phyloP scores from a whole-genome alignment of 139 green algal genomes.

The Nannochloris sp. region DNA sequence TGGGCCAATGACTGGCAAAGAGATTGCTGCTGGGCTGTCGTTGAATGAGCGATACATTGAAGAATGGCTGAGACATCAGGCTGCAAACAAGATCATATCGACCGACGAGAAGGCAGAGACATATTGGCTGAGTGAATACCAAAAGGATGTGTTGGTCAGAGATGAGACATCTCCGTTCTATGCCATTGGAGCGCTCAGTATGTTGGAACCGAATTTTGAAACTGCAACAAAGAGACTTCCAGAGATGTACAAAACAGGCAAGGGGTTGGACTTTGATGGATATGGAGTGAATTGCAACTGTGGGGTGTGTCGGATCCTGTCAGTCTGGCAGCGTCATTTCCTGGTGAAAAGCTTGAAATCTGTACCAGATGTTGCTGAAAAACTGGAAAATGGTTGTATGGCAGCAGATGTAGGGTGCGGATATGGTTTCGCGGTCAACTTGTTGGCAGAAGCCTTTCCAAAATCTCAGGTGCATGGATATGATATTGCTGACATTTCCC shows the following conservation, averaged over 20 bases:
- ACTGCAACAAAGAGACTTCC: constrained; percentile 6
- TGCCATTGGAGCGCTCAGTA: background rate
- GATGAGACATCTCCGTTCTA: constrained; percentile 21
- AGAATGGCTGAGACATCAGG: constrained; percentile 25
- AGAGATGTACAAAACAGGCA: constrained; percentile 10
- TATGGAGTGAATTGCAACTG: constrained; percentile 10
- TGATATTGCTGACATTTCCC: constrained; percentile 17
- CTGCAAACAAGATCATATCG: constrained; percentile 8
- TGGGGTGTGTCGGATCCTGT: constrained; percentile 16
- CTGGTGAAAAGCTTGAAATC: constrained; percentile 11
- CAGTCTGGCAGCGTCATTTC: constrained; percentile 20
- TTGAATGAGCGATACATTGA: constrained; percentile 14
- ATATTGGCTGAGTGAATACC: constrained; percentile 19
- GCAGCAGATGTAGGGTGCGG: constrained; percentile 26
- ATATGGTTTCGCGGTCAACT: constrained; percentile 9
- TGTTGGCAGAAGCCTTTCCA: constrained; percentile 15
- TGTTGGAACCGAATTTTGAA: constrained; percentile 2
- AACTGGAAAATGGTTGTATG: constrained; percentile 16
- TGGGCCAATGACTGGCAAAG: background rate
- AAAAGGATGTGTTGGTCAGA: constrained; percentile 16
- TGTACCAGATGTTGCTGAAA: constrained; percentile 5
- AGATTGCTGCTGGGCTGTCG: background rate
- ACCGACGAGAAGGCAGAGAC: constrained; percentile 9
- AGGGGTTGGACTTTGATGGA: constrained; percentile 15
- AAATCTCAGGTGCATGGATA: constrained; percentile 11